These are phyloP conservation scores for Coniochaeta sp. DNA, from an alignment of 2,329 filamentous ascomycete species.

Conservation along the genomic window DNA sequence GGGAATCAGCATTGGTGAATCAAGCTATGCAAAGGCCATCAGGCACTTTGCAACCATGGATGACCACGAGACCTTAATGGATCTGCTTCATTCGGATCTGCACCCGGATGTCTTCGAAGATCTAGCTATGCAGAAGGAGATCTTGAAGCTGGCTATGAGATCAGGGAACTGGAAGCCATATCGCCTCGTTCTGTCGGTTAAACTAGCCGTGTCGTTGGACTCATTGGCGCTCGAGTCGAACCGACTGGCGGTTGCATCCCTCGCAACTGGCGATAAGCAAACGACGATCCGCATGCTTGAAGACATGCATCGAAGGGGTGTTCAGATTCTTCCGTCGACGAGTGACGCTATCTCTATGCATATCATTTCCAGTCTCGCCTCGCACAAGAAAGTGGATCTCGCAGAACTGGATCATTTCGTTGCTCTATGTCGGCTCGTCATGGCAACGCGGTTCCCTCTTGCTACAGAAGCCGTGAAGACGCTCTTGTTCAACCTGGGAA, in stretches of 20 bases:
- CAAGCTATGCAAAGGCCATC: slow-evolving; percentile 59
- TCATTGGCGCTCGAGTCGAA: slow-evolving; percentile 23
- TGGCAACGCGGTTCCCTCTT: slow-evolving; percentile 30
- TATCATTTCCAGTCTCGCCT: slow-evolving; percentile 20
- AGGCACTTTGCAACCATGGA: slow-evolving; percentile 52
- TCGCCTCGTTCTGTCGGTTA: slow-evolving; percentile 35
- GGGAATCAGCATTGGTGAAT: slow-evolving; percentile 55
- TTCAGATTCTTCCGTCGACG: slow-evolving; percentile 16
- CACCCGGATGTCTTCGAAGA: slow-evolving; percentile 51
- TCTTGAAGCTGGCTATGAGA: slow-evolving; percentile 25
- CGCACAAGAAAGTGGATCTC: slow-evolving; percentile 11
- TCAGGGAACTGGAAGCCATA: slow-evolving; percentile 32
- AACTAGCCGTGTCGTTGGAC: slow-evolving; percentile 23
- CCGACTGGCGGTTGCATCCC: slow-evolving; percentile 19
- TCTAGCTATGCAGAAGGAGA: slow-evolving; percentile 26
- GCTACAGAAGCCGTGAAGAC: slow-evolving; percentile 33
- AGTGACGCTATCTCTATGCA: slow-evolving; percentile 18
- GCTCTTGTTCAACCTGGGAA: slow-evolving; percentile 35
- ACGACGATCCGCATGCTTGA: slow-evolving; percentile 25
- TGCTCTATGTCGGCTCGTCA: slow-evolving; percentile 25
- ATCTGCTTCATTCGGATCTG: slow-evolving; percentile 40
- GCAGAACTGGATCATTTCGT: slow-evolving; percentile 22
- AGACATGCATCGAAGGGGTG: slow-evolving; percentile 25
- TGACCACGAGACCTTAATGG: slow-evolving; percentile 39
- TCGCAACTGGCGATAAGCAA: slow-evolving; percentile 18